Evolutionary conservation across 2,329 filamentous ascomycete genomes (phyloP).

Genomic region (Alternaria angustiovoidea): DNA sequence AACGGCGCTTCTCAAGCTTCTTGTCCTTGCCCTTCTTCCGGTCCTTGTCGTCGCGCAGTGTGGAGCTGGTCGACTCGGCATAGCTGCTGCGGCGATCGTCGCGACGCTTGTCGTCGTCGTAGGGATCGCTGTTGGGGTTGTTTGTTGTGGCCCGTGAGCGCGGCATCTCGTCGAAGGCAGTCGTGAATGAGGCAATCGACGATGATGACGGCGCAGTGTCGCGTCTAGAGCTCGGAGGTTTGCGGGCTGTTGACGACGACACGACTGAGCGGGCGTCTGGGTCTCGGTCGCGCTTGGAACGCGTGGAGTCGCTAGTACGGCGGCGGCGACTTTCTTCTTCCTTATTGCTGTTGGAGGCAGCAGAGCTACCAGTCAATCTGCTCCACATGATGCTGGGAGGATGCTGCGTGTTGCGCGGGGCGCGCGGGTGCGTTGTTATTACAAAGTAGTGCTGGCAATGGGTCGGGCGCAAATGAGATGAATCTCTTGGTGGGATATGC

Average conservation of each 20-base stretch:
- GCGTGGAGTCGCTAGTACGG: slow-evolving; percentile 34
- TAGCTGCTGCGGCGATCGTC: slow-evolving; percentile 43
- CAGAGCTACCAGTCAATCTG: slow-evolving; percentile 47
- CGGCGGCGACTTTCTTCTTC: slow-evolving; percentile 40
- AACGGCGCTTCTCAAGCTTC: slow-evolving; percentile 42
- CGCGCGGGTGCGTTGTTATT: slow-evolving; percentile 27
- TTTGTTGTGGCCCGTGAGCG: slow-evolving; percentile 22
- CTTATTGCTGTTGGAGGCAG: slow-evolving; percentile 32
- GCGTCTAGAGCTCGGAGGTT: slow-evolving; percentile 40
- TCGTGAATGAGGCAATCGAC: slow-evolving; percentile 51
- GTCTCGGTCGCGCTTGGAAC: slow-evolving; percentile 43
- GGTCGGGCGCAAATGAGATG: slow-evolving; percentile 32
- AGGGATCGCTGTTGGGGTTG: slow-evolving; percentile 41
- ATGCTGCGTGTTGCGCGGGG: slow-evolving; percentile 17
- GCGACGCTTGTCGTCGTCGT: slow-evolving; percentile 41
- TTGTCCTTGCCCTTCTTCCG: slow-evolving; percentile 36
- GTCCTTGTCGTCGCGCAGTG: slow-evolving; percentile 42
- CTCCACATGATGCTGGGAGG: slow-evolving; percentile 47
- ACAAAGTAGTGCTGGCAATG: slow-evolving; percentile 21
- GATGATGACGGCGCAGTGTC: slow-evolving; percentile 44
- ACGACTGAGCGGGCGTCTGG: slow-evolving; percentile 46
- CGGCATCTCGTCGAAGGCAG: slow-evolving; percentile 46
- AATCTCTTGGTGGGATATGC: slow-evolving; percentile 21
- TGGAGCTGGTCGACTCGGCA: slow-evolving; percentile 38
- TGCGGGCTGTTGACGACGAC: slow-evolving; percentile 46